Evolutionary conservation across 2,329 filamentous ascomycete species (phyloP), one percentile per base, ranked within the genome.

Genomic region (Dichotomopilus funicola): DNA sequence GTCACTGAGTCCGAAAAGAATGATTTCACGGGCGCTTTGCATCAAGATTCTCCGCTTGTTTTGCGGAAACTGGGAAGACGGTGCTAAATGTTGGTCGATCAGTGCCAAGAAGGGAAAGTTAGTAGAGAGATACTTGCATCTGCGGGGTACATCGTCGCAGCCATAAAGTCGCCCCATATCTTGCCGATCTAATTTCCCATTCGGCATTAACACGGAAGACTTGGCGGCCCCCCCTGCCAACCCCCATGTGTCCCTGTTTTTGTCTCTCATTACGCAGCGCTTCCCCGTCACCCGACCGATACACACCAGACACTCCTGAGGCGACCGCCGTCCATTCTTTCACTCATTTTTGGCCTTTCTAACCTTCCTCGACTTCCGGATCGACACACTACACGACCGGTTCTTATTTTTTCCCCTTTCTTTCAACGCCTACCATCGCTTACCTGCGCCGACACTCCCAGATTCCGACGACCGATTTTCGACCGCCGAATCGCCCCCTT

Each of bases 221-320:
- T 53, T 58, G 48, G 55, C 53, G 13, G 12, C 6, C 10, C 36
- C 49, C 44, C 13, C 41, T 38, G 46, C 35, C 11, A 49, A 53
- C 40, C 57, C 55, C 57, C 57, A 38, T 27, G 40, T 49, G 51
- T 56, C 55, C 59, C 57, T 59, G 57, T 58, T 60, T 59, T 57
- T 44, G 53, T 56, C 55, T 46, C 57, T 57, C 60, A 63, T 63
- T 62, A 60, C 62, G 56, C 56, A 57, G 46, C 46, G 42, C 50
- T 49, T 49, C 51, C 49, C 44, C 35, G 52, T 53, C 54, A 53
- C 49, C 58, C 43, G 56, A 55, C 56, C 54, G 51, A 49, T 56
- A 43, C 52, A 55, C 56, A 48, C 52, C 34, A 37, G 10, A 49
- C 53, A 33, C 54, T 48, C 37, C 54, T 53, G 40, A 49, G 54